Base-by-base conservation (phyloP, 768 basidiomycete genomes). In the Sporobolomyces pararoseus region DNA sequence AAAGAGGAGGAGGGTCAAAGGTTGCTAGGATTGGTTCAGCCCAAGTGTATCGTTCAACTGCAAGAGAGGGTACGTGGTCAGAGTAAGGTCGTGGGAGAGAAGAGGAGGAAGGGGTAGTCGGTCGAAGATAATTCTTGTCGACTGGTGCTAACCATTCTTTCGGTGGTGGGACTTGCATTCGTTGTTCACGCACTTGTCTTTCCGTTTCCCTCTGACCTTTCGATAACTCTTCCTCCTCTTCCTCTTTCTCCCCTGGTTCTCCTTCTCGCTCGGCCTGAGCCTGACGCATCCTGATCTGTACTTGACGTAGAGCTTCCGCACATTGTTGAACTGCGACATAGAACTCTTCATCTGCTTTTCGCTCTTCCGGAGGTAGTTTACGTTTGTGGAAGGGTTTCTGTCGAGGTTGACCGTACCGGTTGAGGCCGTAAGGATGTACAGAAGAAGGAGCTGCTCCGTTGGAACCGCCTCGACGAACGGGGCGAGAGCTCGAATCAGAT, bases 341-440 rank as follows among this genome's bases (percentile, higher is more conserved):
- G 64, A 65, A 64, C 5, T 39, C 63, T 37, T 54, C 52, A 21
- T 65, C 64, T 3, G 44, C 64, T n/a, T 25, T 32, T 10, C 35
- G 27, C 27, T 57, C 54, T 5, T n/a, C 32, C 2, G 64, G 44
- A 1, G 54, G 42, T 7, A 65, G 32, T 34, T 51, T 63, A 2
- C 63, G 27, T 16, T 55, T 39, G 3, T 10, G 4, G 52, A 3
- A 42, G 1, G 27, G 52, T 12, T n/a, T 46, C 17, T 17, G 37
- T 12, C 51, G 61, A 16, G 49, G 49, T 29, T 52, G 32, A 14
- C 32, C 49, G 21, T 19, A n/a, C 23, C 49, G 31, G 17, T 25
- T 39, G n/a, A 51, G n/a, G 6, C 49, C 49, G 34, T 25, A 25
- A 21, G 55, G n/a, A 23, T 37, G 55, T 7, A 16, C 53, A 7